Evolutionary conservation across 495 filamentous ascomycete genomes (phyloP), one percentile per base, ranked within the genome.

Genomic region (Aspergillus homomorphus): DNA sequence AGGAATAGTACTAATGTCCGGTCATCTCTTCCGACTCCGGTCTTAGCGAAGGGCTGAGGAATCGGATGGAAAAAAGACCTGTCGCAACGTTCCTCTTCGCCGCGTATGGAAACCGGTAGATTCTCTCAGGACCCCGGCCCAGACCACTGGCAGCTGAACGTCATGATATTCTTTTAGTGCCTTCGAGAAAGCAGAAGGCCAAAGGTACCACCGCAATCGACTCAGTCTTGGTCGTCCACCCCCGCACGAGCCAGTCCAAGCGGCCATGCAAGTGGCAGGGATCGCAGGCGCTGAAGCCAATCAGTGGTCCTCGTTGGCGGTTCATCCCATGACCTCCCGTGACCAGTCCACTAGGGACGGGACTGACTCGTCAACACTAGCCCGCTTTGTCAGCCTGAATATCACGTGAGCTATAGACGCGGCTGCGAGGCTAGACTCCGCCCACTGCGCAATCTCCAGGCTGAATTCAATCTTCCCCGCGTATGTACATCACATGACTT

Each of bases 261-360:
- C 43, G 23, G 42, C 3, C 16, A 33, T 28, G 24, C n/a, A n/a
- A n/a, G n/a, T n/a, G 23, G 23, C 20, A 42, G 51, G 30, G 45
- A 57, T 43, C 20, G 42, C 22, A 24, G 12, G 24, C 46, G 46
- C 38, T 51, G 49, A 26, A 33, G 41, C 56, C 56, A 58, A 58
- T 58, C 48, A 52, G 50, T 45, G 49, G 22, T 42, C 42, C 18
- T 49, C 48, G 52, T 57, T 60, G 54, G 57, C 51, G 51, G 54
- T 28, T 49, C 54, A 55, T 51, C 45, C 60, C 51, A 55, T 24
- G 26, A 52, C 3, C 38, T 43, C 60, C 53, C 61, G 49, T 53
- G 49, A 24, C 42, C 18, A 3, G 14, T 60, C 63, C 58, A 66
- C 60, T 66, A 55, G 60, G 61, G 64, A 62, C 63, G 63, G 62